These are phyloP conservation scores for Ramularia endophylla DNA, from an alignment of 2,329 filamentous ascomycete species.

Conservation along the genomic window DNA sequence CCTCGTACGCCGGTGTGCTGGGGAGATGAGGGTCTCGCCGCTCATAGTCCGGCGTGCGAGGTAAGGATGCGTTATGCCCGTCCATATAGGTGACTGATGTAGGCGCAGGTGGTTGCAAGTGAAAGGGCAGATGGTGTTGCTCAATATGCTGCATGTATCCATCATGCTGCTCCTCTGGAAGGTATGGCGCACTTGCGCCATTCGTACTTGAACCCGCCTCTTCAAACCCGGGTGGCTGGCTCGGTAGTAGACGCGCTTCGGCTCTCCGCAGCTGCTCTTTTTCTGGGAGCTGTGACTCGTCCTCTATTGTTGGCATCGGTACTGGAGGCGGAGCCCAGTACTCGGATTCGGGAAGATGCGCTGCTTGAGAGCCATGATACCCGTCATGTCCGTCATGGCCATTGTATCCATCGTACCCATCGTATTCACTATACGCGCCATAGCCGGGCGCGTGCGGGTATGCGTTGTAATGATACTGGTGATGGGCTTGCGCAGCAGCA, in stretches of 20 bases:
- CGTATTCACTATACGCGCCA: constrained; percentile 8
- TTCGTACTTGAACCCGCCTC: constrained; percentile 24
- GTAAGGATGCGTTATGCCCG: constrained; percentile 1
- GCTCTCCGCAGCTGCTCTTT: constrained; percentile 75
- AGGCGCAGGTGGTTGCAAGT: constrained; percentile 17
- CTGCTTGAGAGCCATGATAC: constrained; percentile 3
- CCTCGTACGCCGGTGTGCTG: constrained; percentile 8
- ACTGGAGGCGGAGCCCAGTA: constrained; percentile 16
- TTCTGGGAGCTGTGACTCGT: constrained; percentile 64
- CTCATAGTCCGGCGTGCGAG: constrained; percentile 12
- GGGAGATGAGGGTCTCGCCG: constrained; percentile 1
- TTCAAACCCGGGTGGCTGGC: constrained; percentile 56
- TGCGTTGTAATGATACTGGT: constrained; percentile 10
- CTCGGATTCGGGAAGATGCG: constrained; percentile 6
- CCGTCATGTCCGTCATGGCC: too few species aligned
- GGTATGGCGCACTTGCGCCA: constrained; percentile 31
- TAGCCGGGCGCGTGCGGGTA: constrained; percentile 6
- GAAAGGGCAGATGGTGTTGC: constrained; percentile 15
- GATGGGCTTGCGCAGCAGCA: constrained; percentile 21
- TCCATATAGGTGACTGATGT: constrained; percentile 4
- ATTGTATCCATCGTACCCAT: constrained; percentile 13
- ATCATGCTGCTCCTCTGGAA: constrained; percentile 19
- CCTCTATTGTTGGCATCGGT: constrained; percentile 51
- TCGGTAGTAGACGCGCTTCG: constrained; percentile 74
- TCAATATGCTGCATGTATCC: constrained; percentile 2